phyloP scores from a whole-genome alignment of 257 asterid genomes.

The Solanum dulcamara region DNA sequence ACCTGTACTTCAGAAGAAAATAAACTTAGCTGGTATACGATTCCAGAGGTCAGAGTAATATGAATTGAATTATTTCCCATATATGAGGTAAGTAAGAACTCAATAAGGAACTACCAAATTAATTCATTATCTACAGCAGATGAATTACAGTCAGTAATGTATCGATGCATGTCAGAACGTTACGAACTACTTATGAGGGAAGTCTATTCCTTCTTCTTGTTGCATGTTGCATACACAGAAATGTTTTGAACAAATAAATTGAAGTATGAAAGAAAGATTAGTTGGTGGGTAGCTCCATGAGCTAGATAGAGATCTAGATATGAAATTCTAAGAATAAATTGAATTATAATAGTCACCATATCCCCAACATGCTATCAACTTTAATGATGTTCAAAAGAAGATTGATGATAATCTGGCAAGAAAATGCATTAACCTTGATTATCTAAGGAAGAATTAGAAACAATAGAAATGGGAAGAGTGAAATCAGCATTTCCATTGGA shows the following conservation, averaged over 20 bases:
- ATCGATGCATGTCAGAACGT: not conserved
- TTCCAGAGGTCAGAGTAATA: not conserved
- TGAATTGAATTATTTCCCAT: not conserved
- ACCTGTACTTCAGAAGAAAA: constrained; percentile 22
- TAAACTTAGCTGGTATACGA: not conserved
- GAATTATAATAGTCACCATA: not conserved
- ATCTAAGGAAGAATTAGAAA: not conserved
- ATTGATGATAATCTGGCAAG: not conserved
- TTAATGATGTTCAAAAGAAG: not conserved
- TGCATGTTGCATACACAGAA: not conserved
- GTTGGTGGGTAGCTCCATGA: not conserved
- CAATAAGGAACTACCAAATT: not conserved
- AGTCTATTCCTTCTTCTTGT: not conserved
- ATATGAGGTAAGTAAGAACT: not conserved
- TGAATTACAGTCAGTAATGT: not conserved
- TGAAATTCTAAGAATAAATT: not conserved
- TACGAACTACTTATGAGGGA: not conserved
- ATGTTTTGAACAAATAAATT: not conserved
- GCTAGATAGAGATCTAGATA: not conserved
- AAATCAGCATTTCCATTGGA: not conserved
- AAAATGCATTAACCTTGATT: not conserved
- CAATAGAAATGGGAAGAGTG: not conserved
- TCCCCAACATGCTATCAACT: not conserved
- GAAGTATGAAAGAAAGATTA: not conserved
- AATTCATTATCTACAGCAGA: not conserved